phyloP scores from a whole-genome alignment of 805 yeast genomes.

The Ogataea paraovalis region DNA sequence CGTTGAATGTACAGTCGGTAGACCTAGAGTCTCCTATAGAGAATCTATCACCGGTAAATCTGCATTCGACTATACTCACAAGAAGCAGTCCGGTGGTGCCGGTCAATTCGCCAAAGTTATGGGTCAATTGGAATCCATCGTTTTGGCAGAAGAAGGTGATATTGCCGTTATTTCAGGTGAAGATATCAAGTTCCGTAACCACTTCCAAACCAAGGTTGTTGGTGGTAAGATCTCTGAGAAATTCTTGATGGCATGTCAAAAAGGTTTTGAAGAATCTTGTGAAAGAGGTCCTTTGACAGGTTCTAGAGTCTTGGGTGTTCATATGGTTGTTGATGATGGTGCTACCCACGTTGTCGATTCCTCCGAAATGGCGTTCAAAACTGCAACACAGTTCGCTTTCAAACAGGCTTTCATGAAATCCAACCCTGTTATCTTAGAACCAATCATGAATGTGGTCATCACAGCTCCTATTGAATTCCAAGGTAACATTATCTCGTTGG shows the following conservation, averaged over 20 bases:
- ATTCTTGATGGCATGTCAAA: constrained; percentile 87
- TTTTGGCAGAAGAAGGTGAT: constrained; percentile 51
- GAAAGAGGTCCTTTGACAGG: constrained; percentile 97
- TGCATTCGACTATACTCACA: constrained; percentile 89
- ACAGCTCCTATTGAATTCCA: constrained; percentile 97
- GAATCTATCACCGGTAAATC: constrained; percentile 78
- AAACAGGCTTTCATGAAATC: constrained; percentile 83
- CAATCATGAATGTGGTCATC: constrained; percentile 90
- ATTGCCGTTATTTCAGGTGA: constrained; percentile 27
- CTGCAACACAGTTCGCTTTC: constrained; percentile 91
- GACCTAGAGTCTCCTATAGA: constrained; percentile 97
- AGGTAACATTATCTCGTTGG: constrained; percentile 83
- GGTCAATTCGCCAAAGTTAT: constrained; percentile 98
- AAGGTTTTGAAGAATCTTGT: constrained; percentile 92
- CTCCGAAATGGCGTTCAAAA: constrained; percentile 89
- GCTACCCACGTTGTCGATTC: constrained; percentile 96
- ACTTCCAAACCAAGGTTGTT: constrained; percentile 81
- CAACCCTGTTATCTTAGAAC: constrained; percentile 87
- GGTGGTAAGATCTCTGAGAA: constrained; percentile 98
- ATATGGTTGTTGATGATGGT: constrained; percentile 95
- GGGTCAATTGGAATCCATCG: constrained; percentile 56
- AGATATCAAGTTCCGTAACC: constrained; percentile 45
- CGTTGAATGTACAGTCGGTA: constrained; percentile 92
- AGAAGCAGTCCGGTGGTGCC: constrained; percentile 99
- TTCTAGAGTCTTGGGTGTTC: constrained; percentile 86